A percentile compares a stretch with the other conserved stretches of the same genome.
Evolutionary conservation across 1,139 yeast genomes (phyloP).

Genomic region (Geotrichum fermentans): DNA sequence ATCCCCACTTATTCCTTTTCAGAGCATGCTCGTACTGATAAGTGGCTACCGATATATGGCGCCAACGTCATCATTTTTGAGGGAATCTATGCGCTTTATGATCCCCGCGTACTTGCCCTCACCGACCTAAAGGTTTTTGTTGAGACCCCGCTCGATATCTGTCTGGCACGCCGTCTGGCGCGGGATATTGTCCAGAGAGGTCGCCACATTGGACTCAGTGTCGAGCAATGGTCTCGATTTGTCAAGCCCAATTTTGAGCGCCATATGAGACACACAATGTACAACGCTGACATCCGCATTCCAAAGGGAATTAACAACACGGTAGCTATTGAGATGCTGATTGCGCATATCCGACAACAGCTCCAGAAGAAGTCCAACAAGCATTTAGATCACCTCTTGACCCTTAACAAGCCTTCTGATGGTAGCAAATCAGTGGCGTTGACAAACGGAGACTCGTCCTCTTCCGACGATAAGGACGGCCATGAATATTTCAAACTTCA

Average conservation of each 20-base stretch:
- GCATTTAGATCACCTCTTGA: constrained; percentile 58
- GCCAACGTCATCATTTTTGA: constrained; percentile 90
- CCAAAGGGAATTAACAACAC: constrained; percentile 84
- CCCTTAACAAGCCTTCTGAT: constrained; percentile 32
- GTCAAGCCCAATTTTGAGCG: constrained; percentile 90
- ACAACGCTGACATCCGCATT: constrained; percentile 75
- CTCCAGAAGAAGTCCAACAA: constrained; percentile 56
- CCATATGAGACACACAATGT: constrained; percentile 71
- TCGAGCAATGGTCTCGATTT: constrained; percentile 82
- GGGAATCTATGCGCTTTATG: constrained; percentile 82
- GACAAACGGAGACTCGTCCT: constrained; percentile 24
- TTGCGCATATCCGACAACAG: constrained; percentile 73
- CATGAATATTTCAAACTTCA: not conserved
- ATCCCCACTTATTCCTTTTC: constrained; percentile 85
- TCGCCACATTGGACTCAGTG: constrained; percentile 72
- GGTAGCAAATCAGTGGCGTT: no score
- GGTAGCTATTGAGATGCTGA: constrained; percentile 73
- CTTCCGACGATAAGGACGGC: not conserved
- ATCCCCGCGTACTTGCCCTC: constrained; percentile 59
- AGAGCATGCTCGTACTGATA: constrained; percentile 65
- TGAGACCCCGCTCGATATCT: constrained; percentile 88
- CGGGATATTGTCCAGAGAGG: constrained; percentile 85
- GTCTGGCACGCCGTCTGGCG: constrained; percentile 79
- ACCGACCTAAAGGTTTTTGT: constrained; percentile 88
- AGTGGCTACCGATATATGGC: constrained; percentile 76